Evolutionary conservation across 176 grass and related monocot species (phyloP).

Genomic region (Phoenix roebelenii): DNA sequence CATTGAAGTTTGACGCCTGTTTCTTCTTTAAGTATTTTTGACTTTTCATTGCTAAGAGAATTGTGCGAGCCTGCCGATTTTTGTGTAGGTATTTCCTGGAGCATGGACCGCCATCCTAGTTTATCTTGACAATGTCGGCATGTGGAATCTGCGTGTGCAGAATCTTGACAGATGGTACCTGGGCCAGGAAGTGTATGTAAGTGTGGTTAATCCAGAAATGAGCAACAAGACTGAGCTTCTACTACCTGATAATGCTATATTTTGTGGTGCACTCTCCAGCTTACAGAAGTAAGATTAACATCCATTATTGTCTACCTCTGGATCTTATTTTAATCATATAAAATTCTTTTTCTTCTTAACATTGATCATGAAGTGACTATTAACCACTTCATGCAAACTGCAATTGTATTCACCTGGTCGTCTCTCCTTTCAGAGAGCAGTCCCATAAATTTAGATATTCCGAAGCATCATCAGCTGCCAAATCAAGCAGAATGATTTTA

Average conservation of each 20-base stretch:
- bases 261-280: slow-evolving; percentile 79
- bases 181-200: slow-evolving; percentile 87
- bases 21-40: too few species aligned
- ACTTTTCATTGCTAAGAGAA: not conserved
- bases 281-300: slow-evolving; percentile 62
- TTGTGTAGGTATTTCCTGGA: slow-evolving; percentile 75
- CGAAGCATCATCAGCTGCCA: slow-evolving; percentile 24
- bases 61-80: not conserved
- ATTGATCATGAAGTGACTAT: too few species aligned
- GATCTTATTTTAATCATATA: not conserved
- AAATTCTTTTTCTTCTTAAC: not conserved
- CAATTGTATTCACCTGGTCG: not conserved
- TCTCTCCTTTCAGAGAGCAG: slow-evolving; percentile 50
- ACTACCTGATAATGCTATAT: slow-evolving; percentile 69
- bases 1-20: too few species aligned
- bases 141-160: slow-evolving; percentile 81
- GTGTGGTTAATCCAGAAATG: slow-evolving; percentile 70
- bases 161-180: slow-evolving; percentile 89
- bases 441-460: slow-evolving; percentile 69
- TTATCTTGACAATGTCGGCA: slow-evolving; percentile 86
- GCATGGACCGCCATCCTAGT: slow-evolving; percentile 89
- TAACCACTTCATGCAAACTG: too few species aligned
- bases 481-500: slow-evolving; percentile 18
- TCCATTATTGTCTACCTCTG: not conserved
- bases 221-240: slow-evolving; percentile 38